Base-by-base conservation (phyloP, 148 eudicot genomes). In the Nepenthes mirabilis region DNA sequence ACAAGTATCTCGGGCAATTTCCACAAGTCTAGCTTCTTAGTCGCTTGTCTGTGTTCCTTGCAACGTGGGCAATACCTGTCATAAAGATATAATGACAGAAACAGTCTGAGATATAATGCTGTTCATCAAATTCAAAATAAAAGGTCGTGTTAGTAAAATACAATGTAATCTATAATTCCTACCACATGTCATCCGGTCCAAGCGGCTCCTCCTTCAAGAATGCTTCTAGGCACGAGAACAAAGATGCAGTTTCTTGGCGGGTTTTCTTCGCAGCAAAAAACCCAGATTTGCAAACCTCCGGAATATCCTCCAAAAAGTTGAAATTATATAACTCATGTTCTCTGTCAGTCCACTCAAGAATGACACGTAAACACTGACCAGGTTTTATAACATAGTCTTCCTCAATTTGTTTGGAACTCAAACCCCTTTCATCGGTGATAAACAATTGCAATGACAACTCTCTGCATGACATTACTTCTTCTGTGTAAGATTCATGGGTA, bases 151-250 rank as follows among this genome's bases (percentile, higher is more conserved):
- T 63, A n/a, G 43, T 43, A 51, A 5, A 47, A n/a, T 23, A 23
- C 23, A 51, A 13, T 47, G 7, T 14, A 43, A 7, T 33, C 35
- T 65, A 68, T 23, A 23, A 23, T 23, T 35, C 64, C 47, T 86
- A 94, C 99, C 99, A 94, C 99, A 94, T 94, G 63, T 94, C 99
- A 73, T 93, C 95, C 23, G 96, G 95, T 60, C 99, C 99, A 58
- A 93, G 81, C 43, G 99, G 99, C 77, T 94, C 99, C 79, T 84
- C 99, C 78, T 89, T 94, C 49, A 89, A 60, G 74, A 94, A 94
- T 45, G 99, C 89, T 40, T 94, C 99, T 72, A 94, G 73, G 67
- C 99, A 94, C 59, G 99, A 89, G 78, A 94, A 94, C 52, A 94
- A 70, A 49, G 95, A 82, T 65, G 84, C 72, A 14, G 97, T 79